Evolutionary conservation across 345 rosid genomes (phyloP).

Genomic region (Boechera divaricarpa): DNA sequence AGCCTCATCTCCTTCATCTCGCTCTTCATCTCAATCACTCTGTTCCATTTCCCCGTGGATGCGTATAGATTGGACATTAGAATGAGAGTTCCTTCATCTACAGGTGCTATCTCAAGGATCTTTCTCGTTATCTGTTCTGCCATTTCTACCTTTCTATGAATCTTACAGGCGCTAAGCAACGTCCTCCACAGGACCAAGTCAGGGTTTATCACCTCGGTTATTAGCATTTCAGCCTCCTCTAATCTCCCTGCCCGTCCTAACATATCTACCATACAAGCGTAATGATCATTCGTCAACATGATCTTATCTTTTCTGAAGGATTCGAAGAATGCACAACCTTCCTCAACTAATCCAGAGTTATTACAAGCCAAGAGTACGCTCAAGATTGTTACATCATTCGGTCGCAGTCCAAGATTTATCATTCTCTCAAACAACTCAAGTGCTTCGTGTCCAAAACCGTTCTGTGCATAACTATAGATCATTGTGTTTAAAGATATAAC

Average conservation of each 20-base stretch:
- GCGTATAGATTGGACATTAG: conserved; percentile 65
- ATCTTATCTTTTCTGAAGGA: conserved; percentile 46
- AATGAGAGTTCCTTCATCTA: conserved; percentile 62
- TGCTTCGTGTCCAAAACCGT: conserved; percentile 59
- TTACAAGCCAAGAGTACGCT: conserved; percentile 73
- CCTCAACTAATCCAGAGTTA: conserved; percentile 67
- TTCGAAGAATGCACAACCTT: conserved; percentile 57
- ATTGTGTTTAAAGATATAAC: conserved; percentile 70
- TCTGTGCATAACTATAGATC: conserved; percentile 64
- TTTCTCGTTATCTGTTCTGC: conserved; percentile 52
- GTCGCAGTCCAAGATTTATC: conserved; percentile 51
- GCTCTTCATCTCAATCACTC: conserved; percentile 57
- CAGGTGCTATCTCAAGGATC: conserved; percentile 62
- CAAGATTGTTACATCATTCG: conserved; percentile 59
- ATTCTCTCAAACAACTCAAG: conserved; percentile 53
- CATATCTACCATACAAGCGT: conserved; percentile 71
- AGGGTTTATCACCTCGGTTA: conserved; percentile 53
- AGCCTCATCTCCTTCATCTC: conserved; percentile 60
- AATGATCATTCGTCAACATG: conserved; percentile 60
- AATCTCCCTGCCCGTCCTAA: conserved; percentile 72
- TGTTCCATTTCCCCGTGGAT: conserved; percentile 57
- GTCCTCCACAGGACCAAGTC: conserved; percentile 71
- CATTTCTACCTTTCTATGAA: conserved; percentile 54
- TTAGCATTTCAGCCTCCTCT: conserved; percentile 60
- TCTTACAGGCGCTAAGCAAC: conserved; percentile 61